phyloP scores from a whole-genome alignment of 2,329 filamentous ascomycete species.

The Aaosphaeria pasadenensis region DNA sequence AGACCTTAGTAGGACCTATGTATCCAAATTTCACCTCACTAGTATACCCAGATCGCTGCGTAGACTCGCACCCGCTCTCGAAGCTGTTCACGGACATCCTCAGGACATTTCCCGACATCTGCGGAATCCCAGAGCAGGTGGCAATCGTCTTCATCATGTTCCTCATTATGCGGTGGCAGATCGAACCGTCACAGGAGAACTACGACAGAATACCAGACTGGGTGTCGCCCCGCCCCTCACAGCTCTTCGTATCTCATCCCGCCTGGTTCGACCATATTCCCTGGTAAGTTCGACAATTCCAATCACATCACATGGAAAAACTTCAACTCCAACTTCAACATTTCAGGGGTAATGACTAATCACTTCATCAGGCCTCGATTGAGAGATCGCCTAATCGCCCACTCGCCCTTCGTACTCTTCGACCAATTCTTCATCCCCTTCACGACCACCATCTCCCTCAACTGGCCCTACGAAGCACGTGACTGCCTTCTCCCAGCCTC shows the following conservation, averaged over 20 bases:
- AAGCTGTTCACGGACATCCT: slow-evolving; percentile 85
- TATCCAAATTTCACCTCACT: slow-evolving; percentile 80
- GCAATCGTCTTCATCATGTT: slow-evolving; percentile 86
- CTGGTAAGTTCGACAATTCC: slow-evolving; percentile 47
- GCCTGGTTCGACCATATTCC: slow-evolving; percentile 81
- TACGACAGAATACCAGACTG: slow-evolving; percentile 75
- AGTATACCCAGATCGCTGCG: slow-evolving; percentile 64
- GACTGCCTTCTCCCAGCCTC: slow-evolving; percentile 61
- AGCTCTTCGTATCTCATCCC: slow-evolving; percentile 67
- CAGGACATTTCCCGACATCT: slow-evolving; percentile 76
- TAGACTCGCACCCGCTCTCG: slow-evolving; percentile 71
- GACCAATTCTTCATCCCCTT: slow-evolving; percentile 82
- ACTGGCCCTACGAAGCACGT: slow-evolving; percentile 78
- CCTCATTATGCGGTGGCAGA: slow-evolving; percentile 77
- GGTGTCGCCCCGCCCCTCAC: slow-evolving; percentile 63
- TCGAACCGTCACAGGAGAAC: slow-evolving; percentile 74
- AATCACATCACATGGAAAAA: neutral
- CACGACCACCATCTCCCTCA: slow-evolving; percentile 71
- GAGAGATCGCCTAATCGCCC: slow-evolving; percentile 62
- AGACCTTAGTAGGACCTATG: slow-evolving; percentile 69
- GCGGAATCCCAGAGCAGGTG: slow-evolving; percentile 75
- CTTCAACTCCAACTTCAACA: neutral
- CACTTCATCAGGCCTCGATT: slow-evolving; percentile 56
- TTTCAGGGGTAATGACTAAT: slow-evolving; percentile 10
- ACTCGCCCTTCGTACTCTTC: slow-evolving; percentile 61